Percentiles rank a stretch among this genome's conserved stretches.
Evolutionary conservation across 2,329 filamentous ascomycete species (phyloP).

Genomic region (Colletotrichum tropicale): DNA sequence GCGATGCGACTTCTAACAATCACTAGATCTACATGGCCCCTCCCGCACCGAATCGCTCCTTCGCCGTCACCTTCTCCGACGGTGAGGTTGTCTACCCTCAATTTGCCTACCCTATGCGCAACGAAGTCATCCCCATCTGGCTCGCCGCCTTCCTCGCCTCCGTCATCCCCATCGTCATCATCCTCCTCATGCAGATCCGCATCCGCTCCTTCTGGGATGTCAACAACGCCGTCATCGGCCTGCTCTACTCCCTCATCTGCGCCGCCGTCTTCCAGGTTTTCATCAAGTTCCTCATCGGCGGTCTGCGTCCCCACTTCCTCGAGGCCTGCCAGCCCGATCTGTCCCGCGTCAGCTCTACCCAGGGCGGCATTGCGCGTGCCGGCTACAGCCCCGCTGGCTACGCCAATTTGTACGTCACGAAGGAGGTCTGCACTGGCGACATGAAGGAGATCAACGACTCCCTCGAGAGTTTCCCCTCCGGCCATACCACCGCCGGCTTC

Average conservation of each 20-base stretch:
- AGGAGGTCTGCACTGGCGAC: slow-evolving; percentile 73
- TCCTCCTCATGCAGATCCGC: slow-evolving; percentile 70
- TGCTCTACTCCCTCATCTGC: slow-evolving; percentile 72
- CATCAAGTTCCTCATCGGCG: slow-evolving; percentile 77
- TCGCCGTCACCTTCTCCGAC: slow-evolving; percentile 69
- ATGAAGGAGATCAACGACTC: slow-evolving; percentile 68
- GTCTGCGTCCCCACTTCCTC: slow-evolving; percentile 74
- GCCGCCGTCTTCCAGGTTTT: slow-evolving; percentile 80
- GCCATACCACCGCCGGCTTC: slow-evolving; percentile 76
- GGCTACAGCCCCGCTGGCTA: slow-evolving; percentile 58
- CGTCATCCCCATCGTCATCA: slow-evolving; percentile 68
- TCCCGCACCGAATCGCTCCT: slow-evolving; percentile 71
- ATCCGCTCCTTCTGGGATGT: slow-evolving; percentile 72
- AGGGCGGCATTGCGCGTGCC: slow-evolving; percentile 43
- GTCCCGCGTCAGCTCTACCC: slow-evolving; percentile 41
- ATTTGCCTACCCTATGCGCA: slow-evolving; percentile 73
- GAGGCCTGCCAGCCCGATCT: slow-evolving; percentile 69
- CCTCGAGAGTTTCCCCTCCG: slow-evolving; percentile 74
- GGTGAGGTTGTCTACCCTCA: slow-evolving; percentile 73
- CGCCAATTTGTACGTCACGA: slow-evolving; percentile 69
- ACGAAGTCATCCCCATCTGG: slow-evolving; percentile 76
- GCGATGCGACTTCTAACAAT: background rate
- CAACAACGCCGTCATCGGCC: slow-evolving; percentile 73
- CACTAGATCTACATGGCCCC: slow-evolving; percentile 64
- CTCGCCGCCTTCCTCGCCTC: slow-evolving; percentile 68